A percentile compares a stretch with the other conserved stretches of the same genome.
These are phyloP conservation scores for Brachypodium distachyon DNA, from an alignment of 202 grass and related monocot species.

Conservation along the genomic window DNA sequence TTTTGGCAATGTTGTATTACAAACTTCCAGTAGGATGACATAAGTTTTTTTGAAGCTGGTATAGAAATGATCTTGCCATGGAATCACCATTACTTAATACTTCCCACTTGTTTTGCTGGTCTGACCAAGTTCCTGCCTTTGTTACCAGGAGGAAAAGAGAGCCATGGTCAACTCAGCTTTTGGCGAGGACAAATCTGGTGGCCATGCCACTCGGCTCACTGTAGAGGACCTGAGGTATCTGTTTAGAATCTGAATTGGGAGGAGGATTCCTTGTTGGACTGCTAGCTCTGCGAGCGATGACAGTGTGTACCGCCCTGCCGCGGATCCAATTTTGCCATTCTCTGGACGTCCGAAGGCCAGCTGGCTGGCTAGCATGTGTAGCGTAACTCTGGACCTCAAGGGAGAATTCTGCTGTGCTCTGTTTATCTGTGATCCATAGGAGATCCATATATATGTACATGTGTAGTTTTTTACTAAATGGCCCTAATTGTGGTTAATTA, in stretches of 20 bases:
- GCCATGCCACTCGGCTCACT: slow-evolving; percentile 52
- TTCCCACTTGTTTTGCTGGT: neutral
- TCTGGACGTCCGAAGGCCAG: slow-evolving; percentile 7
- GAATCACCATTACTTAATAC: neutral
- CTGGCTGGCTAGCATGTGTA: slow-evolving; percentile 21
- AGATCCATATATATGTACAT: slow-evolving; percentile 3
- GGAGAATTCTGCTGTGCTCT: neutral
- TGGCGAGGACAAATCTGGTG: slow-evolving; percentile 57
- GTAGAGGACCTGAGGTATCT: slow-evolving; percentile 78
- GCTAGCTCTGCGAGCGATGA: neutral
- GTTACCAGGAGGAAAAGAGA: slow-evolving; percentile 82
- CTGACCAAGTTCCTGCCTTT: neutral
- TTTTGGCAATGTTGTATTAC: too few relatives aligned
- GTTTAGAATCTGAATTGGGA: slow-evolving; percentile 52
- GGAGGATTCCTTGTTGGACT: neutral
- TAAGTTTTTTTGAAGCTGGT: too few relatives aligned
- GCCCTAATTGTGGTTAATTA: too few relatives aligned
- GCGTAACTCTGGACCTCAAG: neutral
- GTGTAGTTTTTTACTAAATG: too few relatives aligned
- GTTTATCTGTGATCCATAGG: neutral
- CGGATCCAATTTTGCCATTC: slow-evolving; percentile 32
- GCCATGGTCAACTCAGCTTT: slow-evolving; percentile 83
- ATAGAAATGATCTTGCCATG: neutral
- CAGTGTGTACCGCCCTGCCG: neutral
- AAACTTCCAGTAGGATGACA: too few relatives aligned